These are phyloP conservation scores for Colletotrichum theobromicola DNA, from an alignment of 2,329 filamentous ascomycete species.

Conservation along the genomic window DNA sequence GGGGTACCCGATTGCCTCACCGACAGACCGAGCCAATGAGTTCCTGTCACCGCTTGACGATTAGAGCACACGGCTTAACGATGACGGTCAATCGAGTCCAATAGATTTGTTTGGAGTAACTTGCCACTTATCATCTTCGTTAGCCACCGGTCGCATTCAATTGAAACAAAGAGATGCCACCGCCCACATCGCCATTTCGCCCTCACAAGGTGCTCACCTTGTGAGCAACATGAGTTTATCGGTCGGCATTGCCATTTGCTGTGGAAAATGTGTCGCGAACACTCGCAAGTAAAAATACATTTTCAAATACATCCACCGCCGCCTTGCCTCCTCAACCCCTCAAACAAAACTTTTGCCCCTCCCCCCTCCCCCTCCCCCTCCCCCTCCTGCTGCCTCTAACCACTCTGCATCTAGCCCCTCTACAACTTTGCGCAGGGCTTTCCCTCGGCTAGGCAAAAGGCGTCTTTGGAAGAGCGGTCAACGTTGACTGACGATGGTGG, in stretches of 20 bases:
- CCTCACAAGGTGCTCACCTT: not conserved
- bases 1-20: not conserved
- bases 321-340: not conserved
- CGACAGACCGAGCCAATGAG: not conserved
- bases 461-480: not conserved
- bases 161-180: not conserved
- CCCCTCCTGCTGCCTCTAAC: not conserved
- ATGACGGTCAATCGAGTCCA: not conserved
- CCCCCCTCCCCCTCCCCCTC: not conserved
- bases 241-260: not conserved
- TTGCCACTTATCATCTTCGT: not conserved
- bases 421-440: not conserved
- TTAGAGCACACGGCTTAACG: not conserved
- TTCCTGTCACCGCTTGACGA: not conserved
- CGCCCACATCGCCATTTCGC: not conserved
- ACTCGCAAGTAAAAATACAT: not conserved
- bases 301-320: not conserved
- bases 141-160: not conserved
- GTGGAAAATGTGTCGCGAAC: not conserved
- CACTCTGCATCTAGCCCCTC: not conserved
- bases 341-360: not conserved
- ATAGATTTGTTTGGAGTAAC: not conserved
- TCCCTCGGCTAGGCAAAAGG: not conserved
- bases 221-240: not conserved
- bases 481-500: slow-evolving; percentile 11